Evolutionary conservation across 2,329 filamentous ascomycete species (phyloP), one percentile per base, ranked within the genome.

Genomic region (Pseudogymnoascus sp.): DNA sequence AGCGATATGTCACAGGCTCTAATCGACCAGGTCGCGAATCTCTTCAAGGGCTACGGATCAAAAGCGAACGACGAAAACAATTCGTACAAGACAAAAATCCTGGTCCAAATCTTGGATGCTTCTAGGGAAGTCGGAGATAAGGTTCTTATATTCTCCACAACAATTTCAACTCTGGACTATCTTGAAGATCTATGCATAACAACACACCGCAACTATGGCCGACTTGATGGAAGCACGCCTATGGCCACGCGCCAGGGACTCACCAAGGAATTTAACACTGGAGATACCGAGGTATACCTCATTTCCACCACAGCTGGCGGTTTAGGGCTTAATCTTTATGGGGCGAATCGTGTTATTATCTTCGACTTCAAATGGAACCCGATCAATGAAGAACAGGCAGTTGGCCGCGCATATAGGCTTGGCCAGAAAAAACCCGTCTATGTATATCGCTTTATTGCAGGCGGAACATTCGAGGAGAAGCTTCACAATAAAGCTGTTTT

Each of bases 281-380:
- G 76, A 0, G 64, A 73, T 2, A 72, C 75, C 1, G 79, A 85
- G 22, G 78, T 95, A 0, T 90, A 90, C 69, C 76, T 97, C 1
- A 91, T 96, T 61, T 96, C 91, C 0, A 96, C 91, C 1, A 85
- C 74, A 63, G 90, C 92, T 7, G 92, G 91, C 20, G 90, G 91
- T 0, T 76, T 91, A 1, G 92, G 92, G 0, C 77, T 96, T 58
- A 97, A 97, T 65, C 87, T 97, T 11, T 83, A 84, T 39, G 86
- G 88, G 1, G 92, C 92, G 1, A 96, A 91, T 70, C 84, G 92
- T 18, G 89, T 96, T 1, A 82, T 97, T 18, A 87, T 97, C 18
- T 88, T 95, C 61, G 92, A 97, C 71, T 90, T 88, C 69, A 79
- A 81, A 63, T 96, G 86, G 75, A 94, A 92, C 65, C 92, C 92